phyloP scores from a whole-genome alignment of 2,329 filamentous ascomycete genomes.

The Fusarium sulawesiense region DNA sequence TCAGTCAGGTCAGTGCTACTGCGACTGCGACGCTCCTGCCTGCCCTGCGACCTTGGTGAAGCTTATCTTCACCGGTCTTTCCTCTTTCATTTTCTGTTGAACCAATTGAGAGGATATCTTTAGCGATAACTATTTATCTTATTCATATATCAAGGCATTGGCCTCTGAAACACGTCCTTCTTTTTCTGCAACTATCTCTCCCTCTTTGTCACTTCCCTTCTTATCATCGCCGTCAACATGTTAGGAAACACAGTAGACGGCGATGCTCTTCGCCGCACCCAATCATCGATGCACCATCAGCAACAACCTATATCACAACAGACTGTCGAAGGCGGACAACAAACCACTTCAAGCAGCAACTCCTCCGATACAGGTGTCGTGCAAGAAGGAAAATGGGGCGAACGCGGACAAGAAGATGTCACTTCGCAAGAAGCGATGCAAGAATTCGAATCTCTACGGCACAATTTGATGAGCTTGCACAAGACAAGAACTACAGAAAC shows the following conservation, averaged over 20 bases:
- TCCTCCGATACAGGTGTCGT: slow-evolving; percentile 36
- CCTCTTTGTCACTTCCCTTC: neutral
- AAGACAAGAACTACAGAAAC: slow-evolving; percentile 51
- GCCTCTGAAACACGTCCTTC: neutral
- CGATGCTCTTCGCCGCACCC: slow-evolving; percentile 49
- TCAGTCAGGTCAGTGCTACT: neutral
- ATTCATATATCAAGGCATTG: slow-evolving; percentile 5
- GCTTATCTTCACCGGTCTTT: slow-evolving; percentile 15
- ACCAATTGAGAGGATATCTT: slow-evolving; percentile 10
- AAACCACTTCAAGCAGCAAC: slow-evolving; percentile 20
- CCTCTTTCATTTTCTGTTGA: slow-evolving; percentile 4
- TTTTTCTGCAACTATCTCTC: neutral
- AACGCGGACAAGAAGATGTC: slow-evolving; percentile 51
- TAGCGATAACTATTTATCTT: slow-evolving; percentile 9
- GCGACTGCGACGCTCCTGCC: slow-evolving; percentile 6
- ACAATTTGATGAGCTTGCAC: slow-evolving; percentile 51
- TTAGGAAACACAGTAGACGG: slow-evolving; percentile 49
- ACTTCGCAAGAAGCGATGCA: slow-evolving; percentile 50
- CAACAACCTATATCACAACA: slow-evolving; percentile 34
- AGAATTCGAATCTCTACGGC: slow-evolving; percentile 52
- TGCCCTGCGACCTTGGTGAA: slow-evolving; percentile 6
- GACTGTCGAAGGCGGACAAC: slow-evolving; percentile 32
- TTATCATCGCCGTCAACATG: slow-evolving; percentile 43
- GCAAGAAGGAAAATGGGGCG: slow-evolving; percentile 50
- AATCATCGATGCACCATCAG: slow-evolving; percentile 44